A percentile compares a stretch with the other conserved stretches of the same genome.
phyloP scores from a whole-genome alignment of 352 stramenopile species.

The Lagenidium giganteum region DNA sequence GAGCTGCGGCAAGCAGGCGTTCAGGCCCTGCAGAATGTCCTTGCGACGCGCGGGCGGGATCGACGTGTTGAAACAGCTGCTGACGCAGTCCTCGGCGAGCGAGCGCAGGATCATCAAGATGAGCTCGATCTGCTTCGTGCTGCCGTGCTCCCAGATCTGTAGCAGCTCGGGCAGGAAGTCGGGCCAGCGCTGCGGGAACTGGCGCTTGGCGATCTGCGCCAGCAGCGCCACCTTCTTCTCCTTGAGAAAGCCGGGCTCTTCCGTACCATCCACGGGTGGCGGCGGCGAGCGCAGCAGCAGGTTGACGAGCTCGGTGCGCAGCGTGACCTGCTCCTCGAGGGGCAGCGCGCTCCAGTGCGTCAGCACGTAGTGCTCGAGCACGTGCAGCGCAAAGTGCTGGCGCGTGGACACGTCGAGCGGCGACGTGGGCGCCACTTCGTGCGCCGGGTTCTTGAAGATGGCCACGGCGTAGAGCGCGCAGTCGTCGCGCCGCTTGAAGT shows the following conservation, averaged over 20 bases:
- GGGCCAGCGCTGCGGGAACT: constrained; percentile 81
- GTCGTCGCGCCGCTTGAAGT: constrained; percentile 65
- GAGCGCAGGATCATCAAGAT: constrained; percentile 69
- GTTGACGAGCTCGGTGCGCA: constrained; percentile 53
- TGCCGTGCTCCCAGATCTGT: constrained; percentile 48
- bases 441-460: constrained; percentile 54
- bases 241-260: constrained; percentile 60
- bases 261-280: too few species aligned
- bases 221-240: constrained; percentile 79
- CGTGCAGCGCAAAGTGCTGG: constrained; percentile 77
- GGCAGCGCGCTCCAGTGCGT: constrained; percentile 48
- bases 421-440: constrained; percentile 6
- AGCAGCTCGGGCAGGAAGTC: constrained; percentile 60
- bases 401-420: constrained; percentile 37
- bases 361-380: constrained; percentile 67
- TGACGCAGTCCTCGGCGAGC: constrained; percentile 76
- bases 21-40: constrained; percentile 74
- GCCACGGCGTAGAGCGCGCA: constrained; percentile 69
- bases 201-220: constrained; percentile 66
- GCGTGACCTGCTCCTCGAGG: constrained; percentile 29
- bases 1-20: constrained; percentile 60
- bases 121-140: constrained; percentile 47
- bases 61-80: constrained; percentile 71
- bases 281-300: constrained; percentile 31
- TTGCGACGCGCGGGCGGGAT: constrained; percentile 70